Evolutionary conservation across 2,329 filamentous ascomycete species (phyloP).

Genomic region (Zymoseptoria ardabiliae): DNA sequence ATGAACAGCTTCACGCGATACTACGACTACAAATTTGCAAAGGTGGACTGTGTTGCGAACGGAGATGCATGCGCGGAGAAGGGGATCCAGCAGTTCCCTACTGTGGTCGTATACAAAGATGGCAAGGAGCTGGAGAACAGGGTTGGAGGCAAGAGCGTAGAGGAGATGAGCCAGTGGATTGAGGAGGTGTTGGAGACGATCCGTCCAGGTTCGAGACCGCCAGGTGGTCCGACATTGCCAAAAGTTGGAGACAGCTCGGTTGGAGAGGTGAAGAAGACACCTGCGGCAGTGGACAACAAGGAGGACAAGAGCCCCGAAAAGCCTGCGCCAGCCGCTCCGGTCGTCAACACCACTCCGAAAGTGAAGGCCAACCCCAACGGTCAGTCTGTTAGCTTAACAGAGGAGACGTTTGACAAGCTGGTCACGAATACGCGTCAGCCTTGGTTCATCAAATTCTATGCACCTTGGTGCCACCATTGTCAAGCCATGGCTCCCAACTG

Average conservation of each 20-base stretch:
- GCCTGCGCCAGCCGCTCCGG: neutral
- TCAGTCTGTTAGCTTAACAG: slow-evolving; percentile 64
- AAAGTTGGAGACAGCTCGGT: slow-evolving; percentile 56
- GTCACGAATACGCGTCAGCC: slow-evolving; percentile 84
- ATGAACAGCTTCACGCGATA: slow-evolving; percentile 67
- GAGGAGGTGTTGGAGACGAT: slow-evolving; percentile 71
- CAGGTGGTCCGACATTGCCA: slow-evolving; percentile 60
- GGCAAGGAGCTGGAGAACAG: slow-evolving; percentile 59
- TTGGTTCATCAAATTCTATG: slow-evolving; percentile 99
- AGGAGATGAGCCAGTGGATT: slow-evolving; percentile 59
- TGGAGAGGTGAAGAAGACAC: slow-evolving; percentile 28
- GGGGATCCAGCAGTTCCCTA: slow-evolving; percentile 64
- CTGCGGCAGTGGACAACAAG: slow-evolving; percentile 24
- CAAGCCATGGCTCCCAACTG: slow-evolving; percentile 87
- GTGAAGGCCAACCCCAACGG: slow-evolving; percentile 67
- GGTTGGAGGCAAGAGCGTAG: slow-evolving; percentile 61
- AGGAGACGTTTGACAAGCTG: slow-evolving; percentile 75
- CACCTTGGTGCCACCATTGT: slow-evolving; percentile 94
- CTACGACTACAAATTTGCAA: slow-evolving; percentile 84
- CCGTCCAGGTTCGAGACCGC: slow-evolving; percentile 71
- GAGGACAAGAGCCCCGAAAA: slow-evolving; percentile 35
- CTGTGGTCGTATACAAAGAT: slow-evolving; percentile 72
- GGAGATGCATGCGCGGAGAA: slow-evolving; percentile 68
- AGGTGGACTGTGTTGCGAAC: slow-evolving; percentile 77
- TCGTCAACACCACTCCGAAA: slow-evolving; percentile 23